Base-by-base conservation (phyloP, 352 stramenopile species). In the Phytophthora sojae region DNA sequence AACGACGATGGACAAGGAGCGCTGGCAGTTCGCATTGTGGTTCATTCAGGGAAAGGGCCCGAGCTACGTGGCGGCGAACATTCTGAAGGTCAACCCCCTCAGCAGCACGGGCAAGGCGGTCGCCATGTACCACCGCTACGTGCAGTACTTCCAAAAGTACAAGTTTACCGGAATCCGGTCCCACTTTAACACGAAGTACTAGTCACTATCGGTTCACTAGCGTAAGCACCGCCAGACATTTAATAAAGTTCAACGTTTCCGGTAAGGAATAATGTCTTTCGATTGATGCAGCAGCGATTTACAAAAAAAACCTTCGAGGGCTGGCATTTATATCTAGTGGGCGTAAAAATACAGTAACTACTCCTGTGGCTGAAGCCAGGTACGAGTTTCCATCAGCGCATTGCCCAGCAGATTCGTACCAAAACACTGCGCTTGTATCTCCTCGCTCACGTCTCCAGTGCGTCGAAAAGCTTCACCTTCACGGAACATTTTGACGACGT, bases 341-440 rank as follows among this genome's bases (percentile, higher is more conserved):
- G 6, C 29, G 29, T 1, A n/a, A n/a, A 32, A 32, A 32, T 8
- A 7, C 29, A 32, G 11, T 19, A 50, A 19, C 15, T 23, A 54
- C 55, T 76, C 53, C 35, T 76, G 63, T 25, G 73, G 47, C n/a
- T 69, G 62, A 14, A 92, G 47, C 79, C 80, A 88, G 12, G 55
- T 67, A 2, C 84, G 81, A 11, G 80, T 77, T 63, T 81, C 63
- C 77, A 89, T 77, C n/a, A 92, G 77, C 17, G 84, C 82, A 11
- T 82, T 73, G 8, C 84, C 84, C 19, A 92, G 62, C 52, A 92
- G 62, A 52, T 90, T 92, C 56, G 65, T 67, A 6, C 84, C 84
- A 42, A 83, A 92, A 56, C 75, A 83, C 32, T 66, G 64, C 11
- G 26, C 25, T 44, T 79, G 78, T 12, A 61, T 83, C 23, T 67